Evolutionary conservation across 352 stramenopile species (phyloP).

Genomic region (Globisporangium canariense): DNA sequence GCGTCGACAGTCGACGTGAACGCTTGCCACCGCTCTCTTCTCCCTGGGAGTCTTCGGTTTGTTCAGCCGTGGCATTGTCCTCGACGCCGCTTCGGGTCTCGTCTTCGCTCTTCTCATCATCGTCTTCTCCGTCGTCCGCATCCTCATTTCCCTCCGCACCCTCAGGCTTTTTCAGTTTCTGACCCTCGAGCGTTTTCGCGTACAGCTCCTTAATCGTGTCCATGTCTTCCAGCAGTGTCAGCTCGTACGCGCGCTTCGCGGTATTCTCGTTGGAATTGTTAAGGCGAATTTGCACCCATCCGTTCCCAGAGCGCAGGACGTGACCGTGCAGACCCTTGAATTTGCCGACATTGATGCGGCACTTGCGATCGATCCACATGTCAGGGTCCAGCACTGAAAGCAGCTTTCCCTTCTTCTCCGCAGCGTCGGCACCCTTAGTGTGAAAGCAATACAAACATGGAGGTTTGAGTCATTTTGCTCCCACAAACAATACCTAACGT

Average conservation of each 20-base stretch:
- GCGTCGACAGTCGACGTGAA: conserved; percentile 64
- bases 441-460: no score
- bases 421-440: conserved; percentile 16
- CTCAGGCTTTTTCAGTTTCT: conserved; percentile 48
- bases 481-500: not conserved
- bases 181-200: conserved; percentile 56
- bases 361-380: conserved; percentile 87
- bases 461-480: no score
- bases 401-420: conserved; percentile 50
- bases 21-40: conserved; percentile 68
- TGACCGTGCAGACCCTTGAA: conserved; percentile 75
- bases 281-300: conserved; percentile 84
- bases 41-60: conserved; percentile 76
- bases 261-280: conserved; percentile 85
- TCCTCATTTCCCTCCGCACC: conserved; percentile 27
- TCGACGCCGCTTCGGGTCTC: conserved; percentile 53
- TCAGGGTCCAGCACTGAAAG: conserved; percentile 80
- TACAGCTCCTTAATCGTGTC: conserved; percentile 77
- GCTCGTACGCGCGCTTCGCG: conserved; percentile 83
- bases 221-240: conserved; percentile 82
- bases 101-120: conserved; percentile 58
- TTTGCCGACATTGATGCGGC: conserved; percentile 87
- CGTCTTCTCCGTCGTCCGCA: conserved; percentile 30
- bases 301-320: conserved; percentile 81
- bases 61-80: conserved; percentile 43